These are phyloP conservation scores for Schizothecium vesticola DNA, from an alignment of 495 filamentous ascomycete species.

Conservation along the genomic window DNA sequence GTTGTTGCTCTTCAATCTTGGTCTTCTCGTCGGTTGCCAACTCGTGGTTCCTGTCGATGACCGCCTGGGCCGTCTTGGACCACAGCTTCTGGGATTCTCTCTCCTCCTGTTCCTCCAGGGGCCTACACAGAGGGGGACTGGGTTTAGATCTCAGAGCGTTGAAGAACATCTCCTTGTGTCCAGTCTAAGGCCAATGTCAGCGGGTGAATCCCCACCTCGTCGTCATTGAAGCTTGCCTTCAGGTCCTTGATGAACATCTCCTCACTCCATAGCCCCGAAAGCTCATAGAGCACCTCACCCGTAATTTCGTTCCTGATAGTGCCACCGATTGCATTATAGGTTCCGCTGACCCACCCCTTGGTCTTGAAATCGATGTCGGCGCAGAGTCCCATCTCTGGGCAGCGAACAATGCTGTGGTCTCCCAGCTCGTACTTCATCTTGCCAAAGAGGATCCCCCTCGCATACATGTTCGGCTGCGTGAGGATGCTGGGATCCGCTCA, in stretches of 20 bases:
- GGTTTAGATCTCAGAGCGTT: slow-evolving; percentile 72
- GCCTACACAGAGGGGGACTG: slow-evolving; percentile 67
- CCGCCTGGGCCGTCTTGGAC: slow-evolving; percentile 69
- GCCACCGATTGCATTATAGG: slow-evolving; percentile 93
- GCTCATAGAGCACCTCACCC: slow-evolving; percentile 78
- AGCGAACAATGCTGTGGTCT: slow-evolving; percentile 91
- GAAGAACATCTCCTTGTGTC: slow-evolving; percentile 84
- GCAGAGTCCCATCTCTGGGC: slow-evolving; percentile 77
- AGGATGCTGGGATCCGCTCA: slow-evolving; percentile 54
- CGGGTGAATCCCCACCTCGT: slow-evolving; percentile 1
- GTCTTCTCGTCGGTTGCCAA: slow-evolving; percentile 92
- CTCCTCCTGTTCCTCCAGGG: slow-evolving; percentile 80
- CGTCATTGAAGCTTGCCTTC: slow-evolving; percentile 49
- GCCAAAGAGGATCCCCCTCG: slow-evolving; percentile 91
- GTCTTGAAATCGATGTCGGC: slow-evolving; percentile 98
- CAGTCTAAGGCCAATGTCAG: slow-evolving; percentile 52
- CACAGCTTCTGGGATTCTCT: slow-evolving; percentile 88
- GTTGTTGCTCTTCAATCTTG: slow-evolving; percentile 85
- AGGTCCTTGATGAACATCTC: slow-evolving; percentile 88
- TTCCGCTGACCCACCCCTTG: slow-evolving; percentile 94
- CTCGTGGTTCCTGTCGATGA: slow-evolving; percentile 80
- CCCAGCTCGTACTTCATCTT: slow-evolving; percentile 99
- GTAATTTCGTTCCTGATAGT: slow-evolving; percentile 85
- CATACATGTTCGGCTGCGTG: slow-evolving; percentile 99
- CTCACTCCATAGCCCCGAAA: slow-evolving; percentile 88